phyloP scores from a whole-genome alignment of 2,329 filamentous ascomycete genomes.

The Ophiocordyceps unilateralis region DNA sequence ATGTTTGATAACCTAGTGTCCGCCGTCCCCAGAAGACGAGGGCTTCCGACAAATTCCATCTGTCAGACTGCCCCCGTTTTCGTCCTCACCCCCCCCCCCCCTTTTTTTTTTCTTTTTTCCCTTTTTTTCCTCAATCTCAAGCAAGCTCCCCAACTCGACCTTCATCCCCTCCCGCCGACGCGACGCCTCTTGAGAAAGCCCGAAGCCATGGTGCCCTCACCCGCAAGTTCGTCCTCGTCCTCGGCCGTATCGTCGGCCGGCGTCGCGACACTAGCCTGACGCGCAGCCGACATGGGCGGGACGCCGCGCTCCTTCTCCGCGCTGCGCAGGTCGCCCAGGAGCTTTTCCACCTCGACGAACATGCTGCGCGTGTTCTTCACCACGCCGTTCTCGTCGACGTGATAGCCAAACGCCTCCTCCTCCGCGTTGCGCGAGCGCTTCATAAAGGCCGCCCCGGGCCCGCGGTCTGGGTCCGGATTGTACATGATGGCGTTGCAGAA shows the following conservation, averaged over 20 bases:
- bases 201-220: slow-evolving; percentile 19
- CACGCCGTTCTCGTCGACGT: slow-evolving; percentile 66
- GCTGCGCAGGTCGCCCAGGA: slow-evolving; percentile 57
- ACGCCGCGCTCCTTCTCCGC: slow-evolving; percentile 41
- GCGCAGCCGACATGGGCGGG: slow-evolving; percentile 15
- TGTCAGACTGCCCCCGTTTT: no score
- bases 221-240: slow-evolving; percentile 29
- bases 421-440: slow-evolving; percentile 24
- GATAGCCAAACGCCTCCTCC: slow-evolving; percentile 37
- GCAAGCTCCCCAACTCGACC: not conserved
- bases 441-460: slow-evolving; percentile 46
- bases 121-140: not conserved
- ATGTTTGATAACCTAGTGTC: no score
- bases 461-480: slow-evolving; percentile 65
- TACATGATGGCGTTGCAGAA: slow-evolving; percentile 99
- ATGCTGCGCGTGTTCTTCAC: slow-evolving; percentile 79
- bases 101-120: not conserved
- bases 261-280: slow-evolving; percentile 20
- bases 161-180: slow-evolving; percentile 7
- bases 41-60: no score
- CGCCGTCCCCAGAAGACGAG: no score
- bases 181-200: slow-evolving; percentile 19
- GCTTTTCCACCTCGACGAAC: slow-evolving; percentile 73
- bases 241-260: slow-evolving; percentile 29
- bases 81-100: no score